Evolutionary conservation across 257 asterid species (phyloP).

Genomic region (Forsythia viridissima): DNA sequence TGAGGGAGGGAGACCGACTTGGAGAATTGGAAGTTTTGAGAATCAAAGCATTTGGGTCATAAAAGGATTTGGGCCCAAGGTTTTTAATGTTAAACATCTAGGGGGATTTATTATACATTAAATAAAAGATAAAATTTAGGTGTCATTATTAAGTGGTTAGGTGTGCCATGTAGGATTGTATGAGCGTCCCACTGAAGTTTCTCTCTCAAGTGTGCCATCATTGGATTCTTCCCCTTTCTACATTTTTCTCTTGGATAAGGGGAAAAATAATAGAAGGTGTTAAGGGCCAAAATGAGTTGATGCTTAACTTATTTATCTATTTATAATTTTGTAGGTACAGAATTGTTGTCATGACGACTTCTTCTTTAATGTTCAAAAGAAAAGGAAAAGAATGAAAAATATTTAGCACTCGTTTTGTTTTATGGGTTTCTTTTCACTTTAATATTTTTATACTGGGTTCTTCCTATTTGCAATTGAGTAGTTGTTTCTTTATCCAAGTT

Average conservation of each 20-base stretch:
- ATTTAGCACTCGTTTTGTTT: background rate
- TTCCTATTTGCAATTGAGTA: background rate
- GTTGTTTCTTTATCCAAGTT: background rate
- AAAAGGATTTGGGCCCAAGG: too few species aligned
- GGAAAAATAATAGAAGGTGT: background rate
- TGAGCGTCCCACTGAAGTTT: too few species aligned
- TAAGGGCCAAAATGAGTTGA: background rate
- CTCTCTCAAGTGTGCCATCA: background rate
- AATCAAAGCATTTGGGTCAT: too few species aligned
- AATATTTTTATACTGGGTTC: background rate
- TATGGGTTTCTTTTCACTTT: background rate
- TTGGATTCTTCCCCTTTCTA: background rate
- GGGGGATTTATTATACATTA: too few species aligned
- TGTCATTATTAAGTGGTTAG: too few species aligned
- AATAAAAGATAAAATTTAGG: too few species aligned
- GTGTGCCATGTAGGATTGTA: too few species aligned
- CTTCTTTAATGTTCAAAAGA: constrained; percentile 7
- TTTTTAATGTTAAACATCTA: too few species aligned
- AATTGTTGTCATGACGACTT: background rate
- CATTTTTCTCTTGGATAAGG: background rate
- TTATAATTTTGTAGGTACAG: background rate
- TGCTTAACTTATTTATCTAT: background rate
- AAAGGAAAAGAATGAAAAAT: background rate
- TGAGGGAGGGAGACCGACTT: too few species aligned
- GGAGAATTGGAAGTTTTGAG: too few species aligned